These are phyloP conservation scores for Ploettnerulaceae sp. DNA, from an alignment of 2,329 filamentous ascomycete species.

Conservation along the genomic window DNA sequence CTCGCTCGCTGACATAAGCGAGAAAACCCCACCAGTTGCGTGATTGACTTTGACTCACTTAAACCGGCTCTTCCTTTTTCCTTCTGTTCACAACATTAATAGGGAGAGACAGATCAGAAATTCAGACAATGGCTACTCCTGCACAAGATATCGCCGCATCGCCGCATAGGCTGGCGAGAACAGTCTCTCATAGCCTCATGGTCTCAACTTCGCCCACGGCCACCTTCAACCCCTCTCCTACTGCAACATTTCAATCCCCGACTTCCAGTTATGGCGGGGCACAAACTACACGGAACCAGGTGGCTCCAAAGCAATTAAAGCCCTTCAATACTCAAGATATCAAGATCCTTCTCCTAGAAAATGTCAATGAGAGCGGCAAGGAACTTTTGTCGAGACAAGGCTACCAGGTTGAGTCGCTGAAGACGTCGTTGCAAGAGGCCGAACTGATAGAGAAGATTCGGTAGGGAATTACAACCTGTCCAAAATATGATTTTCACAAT, in stretches of 20 bases:
- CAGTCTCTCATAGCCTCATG: conserved; percentile 56
- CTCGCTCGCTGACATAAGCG: too few species aligned
- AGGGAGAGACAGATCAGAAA: too few species aligned
- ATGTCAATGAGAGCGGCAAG: conserved; percentile 86
- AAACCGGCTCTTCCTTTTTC: too few species aligned
- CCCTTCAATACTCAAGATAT: conserved; percentile 95
- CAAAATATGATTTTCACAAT: not conserved
- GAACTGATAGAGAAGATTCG: conserved; percentile 95
- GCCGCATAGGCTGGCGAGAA: conserved; percentile 34
- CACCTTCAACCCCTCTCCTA: conserved; percentile 65
- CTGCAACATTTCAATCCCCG: conserved; percentile 68
- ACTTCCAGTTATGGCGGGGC: conserved; percentile 55
- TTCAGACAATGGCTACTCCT: conserved; percentile 30
- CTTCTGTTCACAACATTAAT: too few species aligned
- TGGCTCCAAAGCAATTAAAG: conserved; percentile 71
- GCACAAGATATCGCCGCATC: conserved; percentile 46
- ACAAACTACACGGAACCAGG: conserved; percentile 39
- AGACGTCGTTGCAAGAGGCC: conserved; percentile 84
- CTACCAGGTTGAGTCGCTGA: conserved; percentile 91
- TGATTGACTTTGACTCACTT: too few species aligned
- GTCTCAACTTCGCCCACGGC: conserved; percentile 71
- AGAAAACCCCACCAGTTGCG: too few species aligned
- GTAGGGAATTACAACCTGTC: conserved; percentile 43
- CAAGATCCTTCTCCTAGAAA: conserved; percentile 92
- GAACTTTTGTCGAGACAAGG: conserved; percentile 80